phyloP scores from a whole-genome alignment of 768 basidiomycete species.

The Terana coerulea region DNA sequence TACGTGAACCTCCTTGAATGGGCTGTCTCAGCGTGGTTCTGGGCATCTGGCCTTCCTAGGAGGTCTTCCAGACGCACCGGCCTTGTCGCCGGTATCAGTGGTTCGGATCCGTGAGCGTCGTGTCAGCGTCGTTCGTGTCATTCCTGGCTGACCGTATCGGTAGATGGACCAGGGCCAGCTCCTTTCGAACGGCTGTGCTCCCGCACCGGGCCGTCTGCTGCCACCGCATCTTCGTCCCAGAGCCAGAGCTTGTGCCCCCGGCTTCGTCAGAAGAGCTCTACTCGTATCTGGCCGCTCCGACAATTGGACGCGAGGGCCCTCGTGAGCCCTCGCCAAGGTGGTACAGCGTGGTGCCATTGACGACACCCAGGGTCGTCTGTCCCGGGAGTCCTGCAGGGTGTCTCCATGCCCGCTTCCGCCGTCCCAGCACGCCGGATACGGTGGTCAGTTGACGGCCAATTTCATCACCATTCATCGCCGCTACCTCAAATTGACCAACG shows the following conservation, averaged over 20 bases:
- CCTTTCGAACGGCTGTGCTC: constrained; percentile 4
- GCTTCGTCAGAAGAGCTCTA: constrained; percentile 6
- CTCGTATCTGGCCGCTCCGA: constrained; percentile 10
- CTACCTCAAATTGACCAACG: neutral
- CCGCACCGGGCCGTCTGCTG: constrained; percentile 10
- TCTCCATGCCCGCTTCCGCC: neutral
- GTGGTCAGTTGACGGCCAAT: constrained; percentile 7
- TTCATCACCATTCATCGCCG: constrained; percentile 5
- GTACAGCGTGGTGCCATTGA: neutral
- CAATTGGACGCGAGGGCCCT: constrained; percentile 12
- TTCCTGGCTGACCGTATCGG: constrained; percentile 2
- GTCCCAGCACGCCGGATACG: constrained; percentile 4
- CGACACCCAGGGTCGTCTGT: neutral
- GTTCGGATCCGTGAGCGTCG: constrained; percentile 1
- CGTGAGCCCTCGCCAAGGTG: constrained; percentile 13
- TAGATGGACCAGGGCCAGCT: neutral
- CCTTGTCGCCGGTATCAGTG: constrained; percentile 4
- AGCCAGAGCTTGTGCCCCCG: neutral
- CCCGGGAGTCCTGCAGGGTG: constrained; percentile 3
- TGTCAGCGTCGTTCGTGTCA: constrained; percentile 2
- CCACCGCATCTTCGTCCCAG: neutral
- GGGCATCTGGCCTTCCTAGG: neutral
- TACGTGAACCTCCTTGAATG: neutral
- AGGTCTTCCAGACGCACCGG: neutral
- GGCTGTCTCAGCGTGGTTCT: neutral